Base-by-base conservation (phyloP, 352 stramenopile species). In the Phytophthora rubi region DNA sequence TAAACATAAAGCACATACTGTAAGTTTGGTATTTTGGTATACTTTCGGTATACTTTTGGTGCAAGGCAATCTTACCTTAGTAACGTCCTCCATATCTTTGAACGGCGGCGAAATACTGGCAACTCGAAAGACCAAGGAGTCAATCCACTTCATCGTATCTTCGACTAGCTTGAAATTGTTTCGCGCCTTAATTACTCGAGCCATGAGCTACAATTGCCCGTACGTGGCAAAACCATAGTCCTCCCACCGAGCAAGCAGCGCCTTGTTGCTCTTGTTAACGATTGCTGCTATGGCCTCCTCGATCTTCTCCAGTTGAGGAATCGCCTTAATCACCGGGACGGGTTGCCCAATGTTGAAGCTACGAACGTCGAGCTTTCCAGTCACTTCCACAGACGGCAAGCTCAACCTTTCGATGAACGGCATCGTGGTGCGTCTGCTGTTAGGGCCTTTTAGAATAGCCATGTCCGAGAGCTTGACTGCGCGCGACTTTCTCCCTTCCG, bases 181-280 rank as follows among this genome's bases (percentile, higher is more conserved):
- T 39, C 33, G 33, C 7, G 53, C 53, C 15, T 30, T 45, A 1
- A 59, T 18, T 2, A 59, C 32, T 16, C 7, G 12, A 13, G 18
- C 53, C 53, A 49, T 48, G 4, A 48, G n/a, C 32, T 47, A 18
- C 13, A 59, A 21, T 16, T 59, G 53, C 4, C 18, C 53, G 33
- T 59, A 48, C n/a, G 53, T 59, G 10, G 53, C 53, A 23, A 13
- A 59, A 3, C 53, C 53, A n/a, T 59, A 59, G 6, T 59, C 32
- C 10, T 30, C 32, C 53, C 53, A 59, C 9, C 33, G 33, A 16
- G n/a, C 53, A 9, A 59, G 35, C 32, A 32, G 4, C 4, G 23
- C 32, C 28, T 7, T 16, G 6, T 48, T 33, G 7, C 16, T 3
- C 4, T 30, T 48, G 6, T 15, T 6, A 13, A 15, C 28, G 3